A percentile compares a stretch with the other conserved stretches of the same genome.
phyloP scores from a whole-genome alignment of 768 basidiomycete species.

The Crucibulum laeve region DNA sequence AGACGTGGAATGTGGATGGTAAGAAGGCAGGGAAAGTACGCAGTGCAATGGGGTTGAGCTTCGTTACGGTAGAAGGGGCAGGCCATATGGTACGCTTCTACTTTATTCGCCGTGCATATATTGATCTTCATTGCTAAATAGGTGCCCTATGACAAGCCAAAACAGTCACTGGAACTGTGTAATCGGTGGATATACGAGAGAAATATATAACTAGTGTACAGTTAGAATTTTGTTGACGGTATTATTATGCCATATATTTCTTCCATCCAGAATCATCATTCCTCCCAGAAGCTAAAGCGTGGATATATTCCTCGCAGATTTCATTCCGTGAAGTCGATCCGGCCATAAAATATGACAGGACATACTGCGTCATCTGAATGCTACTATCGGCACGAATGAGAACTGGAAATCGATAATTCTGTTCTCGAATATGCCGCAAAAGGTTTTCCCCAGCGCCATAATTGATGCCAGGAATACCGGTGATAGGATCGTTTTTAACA shows the following conservation, averaged over 20 bases:
- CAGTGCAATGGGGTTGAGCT: slow-evolving; percentile 49
- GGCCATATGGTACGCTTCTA: slow-evolving; percentile 34
- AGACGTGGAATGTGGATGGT: slow-evolving; percentile 54
- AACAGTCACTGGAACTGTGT: slow-evolving; percentile 42
- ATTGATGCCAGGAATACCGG: slow-evolving; percentile 9
- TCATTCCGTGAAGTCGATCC: slow-evolving; percentile 11
- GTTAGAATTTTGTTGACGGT: too few relatives aligned
- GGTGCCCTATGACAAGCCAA: slow-evolving; percentile 62
- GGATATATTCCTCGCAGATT: slow-evolving; percentile 7
- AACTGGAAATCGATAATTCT: slow-evolving; percentile 13
- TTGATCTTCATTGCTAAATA: slow-evolving; percentile 11
- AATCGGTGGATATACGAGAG: slow-evolving; percentile 38
- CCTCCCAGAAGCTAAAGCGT: neutral
- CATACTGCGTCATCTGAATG: slow-evolving; percentile 15
- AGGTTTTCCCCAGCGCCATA: slow-evolving; percentile 19
- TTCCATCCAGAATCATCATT: neutral
- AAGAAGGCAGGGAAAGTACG: slow-evolving; percentile 53
- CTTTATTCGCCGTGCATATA: neutral
- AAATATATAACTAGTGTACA: slow-evolving; percentile 1
- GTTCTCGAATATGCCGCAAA: slow-evolving; percentile 18
- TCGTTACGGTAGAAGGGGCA: slow-evolving; percentile 52
- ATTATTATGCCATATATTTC: slow-evolving; percentile 11
- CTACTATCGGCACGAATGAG: slow-evolving; percentile 16
- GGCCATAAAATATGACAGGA: slow-evolving; percentile 11
- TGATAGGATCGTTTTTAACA: slow-evolving; percentile 8